Evolutionary conservation across 1,139 yeast genomes (phyloP).

Genomic region (Yamadazyma epiphylla): DNA sequence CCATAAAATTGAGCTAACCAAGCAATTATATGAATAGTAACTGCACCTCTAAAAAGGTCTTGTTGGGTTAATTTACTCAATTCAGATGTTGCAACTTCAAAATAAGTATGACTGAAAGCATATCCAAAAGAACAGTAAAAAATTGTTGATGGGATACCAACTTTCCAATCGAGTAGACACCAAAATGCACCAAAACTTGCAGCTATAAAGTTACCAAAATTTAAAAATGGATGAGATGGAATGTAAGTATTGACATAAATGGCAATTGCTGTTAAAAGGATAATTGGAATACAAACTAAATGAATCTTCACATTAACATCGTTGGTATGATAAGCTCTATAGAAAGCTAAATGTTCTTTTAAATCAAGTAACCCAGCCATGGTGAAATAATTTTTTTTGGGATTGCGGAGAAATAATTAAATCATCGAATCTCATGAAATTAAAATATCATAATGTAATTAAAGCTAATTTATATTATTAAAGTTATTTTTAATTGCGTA

Average conservation of each 20-base stretch:
- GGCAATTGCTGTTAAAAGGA: constrained; percentile 53
- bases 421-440: too few species aligned
- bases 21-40: constrained; percentile 43
- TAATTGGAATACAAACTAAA: constrained; percentile 73
- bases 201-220: constrained; percentile 34
- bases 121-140: constrained; percentile 24
- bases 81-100: constrained; percentile 21
- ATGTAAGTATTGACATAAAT: constrained; percentile 25
- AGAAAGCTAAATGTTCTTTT: constrained; percentile 69
- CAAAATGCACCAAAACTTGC: constrained; percentile 40
- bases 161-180: constrained; percentile 35
- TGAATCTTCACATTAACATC: constrained; percentile 73
- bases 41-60: constrained; percentile 19
- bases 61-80: constrained; percentile 15
- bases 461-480: too few species aligned
- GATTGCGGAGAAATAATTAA: constrained; percentile 1
- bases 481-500: too few species aligned
- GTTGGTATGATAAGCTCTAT: constrained; percentile 78
- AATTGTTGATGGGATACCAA: constrained; percentile 37
- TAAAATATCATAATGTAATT: too few species aligned
- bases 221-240: constrained; percentile 29
- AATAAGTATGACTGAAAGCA: constrained; percentile 20
- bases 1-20: constrained; percentile 93
- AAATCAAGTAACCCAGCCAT: constrained; percentile 44
- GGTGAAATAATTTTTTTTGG: not conserved